These are phyloP conservation scores for Telopea speciosissima DNA, from an alignment of 177 flowering plant species.

Conservation along the genomic window DNA sequence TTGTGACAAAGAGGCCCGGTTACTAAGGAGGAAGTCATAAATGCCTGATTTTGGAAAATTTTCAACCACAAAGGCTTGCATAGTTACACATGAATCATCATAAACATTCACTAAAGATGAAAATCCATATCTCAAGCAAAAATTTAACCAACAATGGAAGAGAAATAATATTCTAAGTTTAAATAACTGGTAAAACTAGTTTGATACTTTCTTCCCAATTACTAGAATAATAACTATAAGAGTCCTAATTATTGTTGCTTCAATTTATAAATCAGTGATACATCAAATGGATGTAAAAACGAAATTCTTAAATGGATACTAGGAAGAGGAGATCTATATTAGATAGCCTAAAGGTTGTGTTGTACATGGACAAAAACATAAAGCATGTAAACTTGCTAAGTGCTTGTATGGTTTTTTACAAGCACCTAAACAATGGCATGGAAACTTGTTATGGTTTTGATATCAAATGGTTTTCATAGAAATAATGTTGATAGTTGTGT, in stretches of 20 bases:
- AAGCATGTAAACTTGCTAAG: neutral
- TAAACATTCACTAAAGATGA: too few relatives aligned
- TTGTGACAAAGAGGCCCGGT: too few relatives aligned
- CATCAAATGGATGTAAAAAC: conserved; percentile 1
- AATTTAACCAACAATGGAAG: too few relatives aligned
- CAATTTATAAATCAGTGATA: too few relatives aligned
- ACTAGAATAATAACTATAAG: neutral
- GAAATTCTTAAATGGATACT: neutral
- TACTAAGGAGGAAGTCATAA: too few relatives aligned
- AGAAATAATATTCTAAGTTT: too few relatives aligned
- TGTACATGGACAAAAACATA: neutral
- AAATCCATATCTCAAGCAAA: too few relatives aligned
- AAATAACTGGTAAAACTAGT: too few relatives aligned
- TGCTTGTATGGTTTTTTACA: neutral
- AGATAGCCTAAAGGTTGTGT: neutral
- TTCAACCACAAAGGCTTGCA: too few relatives aligned
- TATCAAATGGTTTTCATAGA: neutral
- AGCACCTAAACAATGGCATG: neutral
- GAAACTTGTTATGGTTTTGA: neutral
- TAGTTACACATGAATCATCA: too few relatives aligned
- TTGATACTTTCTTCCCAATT: neutral
- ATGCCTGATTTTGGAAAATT: too few relatives aligned
- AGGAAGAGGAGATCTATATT: neutral
- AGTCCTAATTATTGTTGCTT: too few relatives aligned
- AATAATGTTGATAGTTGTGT: neutral